Percentiles rank a stretch among this genome's conserved stretches.
phyloP scores from a whole-genome alignment of 2,329 filamentous ascomycete genomes.

The Phaeophleospora eucalypticola region DNA sequence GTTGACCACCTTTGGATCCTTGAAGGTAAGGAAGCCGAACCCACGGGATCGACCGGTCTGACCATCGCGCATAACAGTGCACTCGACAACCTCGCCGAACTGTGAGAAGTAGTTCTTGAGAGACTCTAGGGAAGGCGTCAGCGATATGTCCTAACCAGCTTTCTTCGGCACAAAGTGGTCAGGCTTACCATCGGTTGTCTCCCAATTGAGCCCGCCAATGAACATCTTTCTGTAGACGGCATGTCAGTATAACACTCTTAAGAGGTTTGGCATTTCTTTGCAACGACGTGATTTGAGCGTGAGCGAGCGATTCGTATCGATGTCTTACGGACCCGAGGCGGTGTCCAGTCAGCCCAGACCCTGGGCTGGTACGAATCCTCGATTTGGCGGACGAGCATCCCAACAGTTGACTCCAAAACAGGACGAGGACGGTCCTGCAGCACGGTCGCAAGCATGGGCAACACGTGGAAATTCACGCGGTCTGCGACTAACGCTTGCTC shows the following conservation, averaged over 20 bases:
- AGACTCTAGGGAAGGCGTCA: constrained; percentile 63
- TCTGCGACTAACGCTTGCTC: neutral
- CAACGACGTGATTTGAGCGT: constrained; percentile 18
- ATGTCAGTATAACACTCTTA: constrained; percentile 19
- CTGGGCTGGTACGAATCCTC: too few species aligned
- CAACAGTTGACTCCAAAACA: too few species aligned
- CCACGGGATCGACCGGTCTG: constrained; percentile 89
- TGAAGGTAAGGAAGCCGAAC: constrained; percentile 97
- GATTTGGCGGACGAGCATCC: too few species aligned
- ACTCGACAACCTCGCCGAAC: constrained; percentile 95
- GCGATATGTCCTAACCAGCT: constrained; percentile 10
- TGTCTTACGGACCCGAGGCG: neutral
- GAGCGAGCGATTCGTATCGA: constrained; percentile 3
- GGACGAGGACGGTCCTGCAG: too few species aligned
- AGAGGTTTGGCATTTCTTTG: neutral
- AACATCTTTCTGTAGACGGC: constrained; percentile 84
- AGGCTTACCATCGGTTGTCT: constrained; percentile 90
- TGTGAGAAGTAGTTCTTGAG: constrained; percentile 96
- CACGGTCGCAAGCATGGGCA: neutral
- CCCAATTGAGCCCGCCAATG: constrained; percentile 97
- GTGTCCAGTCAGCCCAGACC: neutral
- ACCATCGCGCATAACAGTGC: constrained; percentile 98
- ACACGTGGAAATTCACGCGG: too few species aligned
- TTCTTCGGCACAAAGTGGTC: neutral
- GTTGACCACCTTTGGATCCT: constrained; percentile 95